Base-by-base conservation (phyloP, 805 yeast species). In the Ogataea paradorogensis region DNA sequence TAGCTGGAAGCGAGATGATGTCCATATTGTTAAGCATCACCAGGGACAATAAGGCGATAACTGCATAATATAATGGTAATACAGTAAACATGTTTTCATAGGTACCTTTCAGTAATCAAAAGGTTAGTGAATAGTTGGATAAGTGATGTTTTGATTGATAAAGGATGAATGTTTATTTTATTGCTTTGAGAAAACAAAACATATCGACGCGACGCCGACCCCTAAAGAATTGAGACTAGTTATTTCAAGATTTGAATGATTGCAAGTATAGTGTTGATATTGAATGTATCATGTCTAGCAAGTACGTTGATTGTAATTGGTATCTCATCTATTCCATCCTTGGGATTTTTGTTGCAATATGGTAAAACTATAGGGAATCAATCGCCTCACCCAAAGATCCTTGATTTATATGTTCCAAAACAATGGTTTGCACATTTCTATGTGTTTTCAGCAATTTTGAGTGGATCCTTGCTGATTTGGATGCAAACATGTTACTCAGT, bases 401-500 rank as follows among this genome's bases (percentile, higher is more conserved):
- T 38, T 4, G 35, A 28, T 15, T 8, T 40, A 3, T 76, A 78
- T 9, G 82, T 82, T 0, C 85, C 88, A 0, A 84, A 82, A 53
- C 47, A 69, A 9, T 77, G 71, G 70, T 84, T 84, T 52, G 52
- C 63, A 2, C 88, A 84, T 51, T 84, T 78, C 50, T 84, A 84
- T 56, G 42, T 74, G 4, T 34, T 76, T 13, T 50, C 68, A 10
- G 15, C 24, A 11, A 1, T 20, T 57, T 0, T 46, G 70, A 24
- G 58, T 70, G 4, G 5, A 3, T 33, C 33, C 9, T 18, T 13
- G 4, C 21, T 38, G 23, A 7, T 15, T 10, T 38, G 35, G 33
- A 30, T 32, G 10, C 14, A 11, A 15, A 14, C 10, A 6, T 13
- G 23, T 10, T 15, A 27, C 24, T 22, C 36, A 16, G 15, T 32